Conservation (phyloP, 805 yeast species). For the Pichia ethanolica region DNA sequence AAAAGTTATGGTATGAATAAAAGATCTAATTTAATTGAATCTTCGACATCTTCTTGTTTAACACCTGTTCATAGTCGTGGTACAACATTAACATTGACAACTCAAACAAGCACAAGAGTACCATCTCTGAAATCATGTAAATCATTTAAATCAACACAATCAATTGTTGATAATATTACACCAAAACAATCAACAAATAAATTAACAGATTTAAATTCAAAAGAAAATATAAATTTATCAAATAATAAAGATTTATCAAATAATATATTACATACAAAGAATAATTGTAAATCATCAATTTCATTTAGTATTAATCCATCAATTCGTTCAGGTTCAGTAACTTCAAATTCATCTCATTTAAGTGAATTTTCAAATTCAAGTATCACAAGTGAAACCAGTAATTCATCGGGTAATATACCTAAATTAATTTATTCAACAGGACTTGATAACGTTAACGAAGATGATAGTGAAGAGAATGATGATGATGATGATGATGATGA, state of each 20-base stretch:
- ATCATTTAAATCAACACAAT: conserved; percentile 1
- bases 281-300: conserved; percentile 22
- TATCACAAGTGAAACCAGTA: conserved; percentile 3
- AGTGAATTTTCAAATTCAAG: conserved; percentile 2
- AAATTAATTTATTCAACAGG: neutral
- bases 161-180: neutral
- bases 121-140: conserved; percentile 6
- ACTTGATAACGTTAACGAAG: conserved; percentile 9
- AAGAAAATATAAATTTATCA: conserved; percentile 17
- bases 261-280: conserved; percentile 14
- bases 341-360: conserved; percentile 13
- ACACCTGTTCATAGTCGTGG: conserved; percentile 12
- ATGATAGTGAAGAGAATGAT: conserved; percentile 8
- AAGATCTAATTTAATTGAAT: conserved; percentile 2
- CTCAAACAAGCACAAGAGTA: conserved; percentile 7
- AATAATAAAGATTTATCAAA: neutral
- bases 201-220: neutral
- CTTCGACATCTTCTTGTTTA: conserved; percentile 10
- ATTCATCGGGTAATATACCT: neutral
- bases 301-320: conserved; percentile 19
- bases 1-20: conserved; percentile 4
- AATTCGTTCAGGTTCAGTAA: conserved; percentile 19
- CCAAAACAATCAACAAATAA: no score
- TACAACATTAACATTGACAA: conserved; percentile 11
- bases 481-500: conserved; percentile 9